Percentiles rank a stretch among this genome's conserved stretches.
phyloP scores from a whole-genome alignment of 2,329 filamentous ascomycete genomes.

The Aspergillus neoniger region DNA sequence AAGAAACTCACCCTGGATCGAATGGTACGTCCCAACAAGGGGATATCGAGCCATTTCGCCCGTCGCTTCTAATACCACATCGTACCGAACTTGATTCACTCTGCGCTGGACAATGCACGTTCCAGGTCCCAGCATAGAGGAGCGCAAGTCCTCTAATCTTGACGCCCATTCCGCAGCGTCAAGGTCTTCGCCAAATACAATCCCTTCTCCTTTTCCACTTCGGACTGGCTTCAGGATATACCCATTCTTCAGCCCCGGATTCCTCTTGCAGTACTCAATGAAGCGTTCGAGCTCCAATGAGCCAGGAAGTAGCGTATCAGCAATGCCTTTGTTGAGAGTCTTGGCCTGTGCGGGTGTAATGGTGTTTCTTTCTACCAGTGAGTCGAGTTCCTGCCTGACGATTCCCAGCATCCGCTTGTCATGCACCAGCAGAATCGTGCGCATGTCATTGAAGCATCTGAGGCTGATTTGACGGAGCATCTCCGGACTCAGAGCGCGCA shows the following conservation, averaged over 20 bases:
- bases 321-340: slow-evolving; percentile 23
- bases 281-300: slow-evolving; percentile 22
- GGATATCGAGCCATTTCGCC: slow-evolving; percentile 6
- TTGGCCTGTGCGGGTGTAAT: slow-evolving; percentile 21
- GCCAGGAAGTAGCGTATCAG: slow-evolving; percentile 28
- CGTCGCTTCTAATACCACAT: slow-evolving; percentile 20
- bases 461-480: slow-evolving; percentile 30
- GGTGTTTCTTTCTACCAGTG: slow-evolving; percentile 22
- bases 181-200: slow-evolving; percentile 27
- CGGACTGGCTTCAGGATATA: slow-evolving; percentile 32
- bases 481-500: slow-evolving; percentile 22
- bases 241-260: slow-evolving; percentile 17
- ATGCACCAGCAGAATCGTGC: slow-evolving; percentile 33
- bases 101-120: slow-evolving; percentile 27
- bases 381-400: slow-evolving; percentile 26
- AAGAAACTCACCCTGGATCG: slow-evolving; percentile 26
- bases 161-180: slow-evolving; percentile 23
- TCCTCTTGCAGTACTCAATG: slow-evolving; percentile 8
- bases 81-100: slow-evolving; percentile 23
- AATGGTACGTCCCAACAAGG: slow-evolving; percentile 31
- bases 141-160: slow-evolving; percentile 20
- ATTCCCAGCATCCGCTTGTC: slow-evolving; percentile 40
- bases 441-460: slow-evolving; percentile 36
- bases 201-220: slow-evolving; percentile 27
- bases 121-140: slow-evolving; percentile 5